Evolutionary conservation across 192 early-diverging fungal species (phyloP), one percentile per base, ranked within the genome.

Genomic region (Backusella liffmaniae): DNA sequence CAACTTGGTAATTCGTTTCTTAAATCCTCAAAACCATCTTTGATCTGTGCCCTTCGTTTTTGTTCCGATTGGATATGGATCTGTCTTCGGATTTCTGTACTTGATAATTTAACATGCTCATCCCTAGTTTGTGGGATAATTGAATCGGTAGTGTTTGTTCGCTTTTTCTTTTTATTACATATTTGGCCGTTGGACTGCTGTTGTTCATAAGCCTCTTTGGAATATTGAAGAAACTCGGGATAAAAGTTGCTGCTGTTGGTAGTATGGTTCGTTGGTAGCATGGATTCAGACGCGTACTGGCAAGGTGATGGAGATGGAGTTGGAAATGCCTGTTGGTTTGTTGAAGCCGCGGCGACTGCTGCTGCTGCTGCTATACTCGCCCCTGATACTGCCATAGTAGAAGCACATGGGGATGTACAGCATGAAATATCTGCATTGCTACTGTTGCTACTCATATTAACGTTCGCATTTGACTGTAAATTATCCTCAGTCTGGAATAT

Each of bases 21-120:
- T 51, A 82, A 65, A 49, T 82, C 81, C 44, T 82, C 81, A 79
- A 82, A 82, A 21, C 82, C 82, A 56, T 83, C 82, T 30, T 81
- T 81, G 41, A 81, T 81, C 35, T 81, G 76, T 34, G 80, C 80
- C 34, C 76, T 37, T 59, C 76, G 70, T 32, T 78, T 81, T 42
- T 81, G 80, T 46, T 77, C 76, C 2, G 77, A 77, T 29, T 82
- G 80, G 44, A 82, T 77, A 70, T 82, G 80, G 21, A 77, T 76
- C 35, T 71, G 76, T 26, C 76, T 62, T 66, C 77, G 51, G 5
- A 78, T 21, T 39, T 82, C 80, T 36, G 75, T 35, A 76, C 70
- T 76, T 15, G 68, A 70, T 13, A 71, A 5, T 29, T 32, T 59
- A 44, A 8, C 12, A 15, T 34, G 30, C 37, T 41, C 56, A 0